Base-by-base conservation (phyloP, 306 rosid species). In the Acacia melanoxylon region DNA sequence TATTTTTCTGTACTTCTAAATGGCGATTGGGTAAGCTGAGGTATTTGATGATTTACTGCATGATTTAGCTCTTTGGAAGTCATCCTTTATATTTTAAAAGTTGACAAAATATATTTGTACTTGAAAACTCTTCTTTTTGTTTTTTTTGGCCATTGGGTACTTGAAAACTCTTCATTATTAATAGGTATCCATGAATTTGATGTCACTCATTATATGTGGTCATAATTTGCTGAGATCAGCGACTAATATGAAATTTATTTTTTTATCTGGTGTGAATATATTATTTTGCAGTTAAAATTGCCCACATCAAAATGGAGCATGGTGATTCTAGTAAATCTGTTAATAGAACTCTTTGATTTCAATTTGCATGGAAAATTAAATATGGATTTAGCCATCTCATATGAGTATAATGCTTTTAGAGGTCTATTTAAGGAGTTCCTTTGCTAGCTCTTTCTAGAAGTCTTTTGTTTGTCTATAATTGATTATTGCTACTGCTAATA, bases 1-100 rank as follows among this genome's bases (percentile, higher is more conserved):
- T 84, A 74, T 63, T 17, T 29, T 81, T 68, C 73, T 80, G 42
- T 61, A 80, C 37, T 68, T 74, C 51, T 74, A 22, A 31, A 62
- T 45, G 46, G 69, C 40, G 20, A 29, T 22, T 24, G 79, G 70
- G 68, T 73, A 67, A 17, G 58, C 65, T n/a, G 37, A 41, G 74
- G 27, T 68, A 20, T 68, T 68, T 68, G 16, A 67, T 67, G 42
- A 35, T 17, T 31, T 27, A 48, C 31, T 13, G 20, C 35, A 9
- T 4, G 42, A 74, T 45, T 74, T 31, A 72, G 42, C 61, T 15
- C n/a, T 77, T 51, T 71, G 35, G 67, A 33, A 61, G 58, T 78
- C 42, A 5, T 10, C 69, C 46, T 83, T 40, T 72, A 72, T 65
- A 63, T 61, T 37, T 63, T 37, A 68, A 22, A 44, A 9, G 35